A percentile compares a stretch with the other conserved stretches of the same genome.
Evolutionary conservation across 306 rosid species (phyloP).

Genomic region (Lathyrus sativus): DNA sequence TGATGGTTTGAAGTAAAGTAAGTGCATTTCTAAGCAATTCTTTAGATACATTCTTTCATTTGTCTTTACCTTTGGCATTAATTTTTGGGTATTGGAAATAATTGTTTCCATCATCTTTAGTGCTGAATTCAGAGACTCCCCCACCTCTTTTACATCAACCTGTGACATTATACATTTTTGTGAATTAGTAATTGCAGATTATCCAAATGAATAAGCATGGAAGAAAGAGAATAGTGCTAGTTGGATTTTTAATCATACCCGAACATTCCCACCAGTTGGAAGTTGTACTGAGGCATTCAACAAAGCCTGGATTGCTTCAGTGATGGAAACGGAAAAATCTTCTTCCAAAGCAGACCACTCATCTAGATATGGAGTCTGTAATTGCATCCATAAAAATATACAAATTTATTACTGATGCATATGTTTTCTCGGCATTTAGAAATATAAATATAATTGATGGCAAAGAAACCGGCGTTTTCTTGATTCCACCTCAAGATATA

Average conservation of each 20-base stretch:
- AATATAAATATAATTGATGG: constrained; percentile 11
- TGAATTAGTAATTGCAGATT: constrained; percentile 29
- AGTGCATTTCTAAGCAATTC: constrained; percentile 11
- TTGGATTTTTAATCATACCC: constrained; percentile 50
- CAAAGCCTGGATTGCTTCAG: constrained; percentile 66
- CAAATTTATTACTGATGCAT: constrained; percentile 28
- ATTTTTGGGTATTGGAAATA: constrained; percentile 52
- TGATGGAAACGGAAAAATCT: constrained; percentile 60
- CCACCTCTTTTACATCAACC: constrained; percentile 66
- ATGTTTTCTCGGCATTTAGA: constrained; percentile 10
- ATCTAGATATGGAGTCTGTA: constrained; percentile 71
- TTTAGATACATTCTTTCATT: constrained; percentile 21
- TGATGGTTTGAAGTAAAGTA: not conserved
- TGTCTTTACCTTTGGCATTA: constrained; percentile 62
- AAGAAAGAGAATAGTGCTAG: constrained; percentile 18
- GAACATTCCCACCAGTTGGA: constrained; percentile 63
- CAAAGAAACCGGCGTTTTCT: constrained; percentile 2
- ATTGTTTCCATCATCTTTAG: constrained; percentile 58
- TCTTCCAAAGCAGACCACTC: constrained; percentile 70
- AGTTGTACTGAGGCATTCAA: constrained; percentile 69
- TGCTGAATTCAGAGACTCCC: constrained; percentile 70
- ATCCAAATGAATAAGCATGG: constrained; percentile 20
- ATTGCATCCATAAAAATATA: constrained; percentile 29
- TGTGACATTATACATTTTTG: constrained; percentile 40
- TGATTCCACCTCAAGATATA: constrained; percentile 23